A percentile compares a stretch with the other conserved stretches of the same genome.
phyloP scores from a whole-genome alignment of 148 eudicot species.

The Diospyros lotus region DNA sequence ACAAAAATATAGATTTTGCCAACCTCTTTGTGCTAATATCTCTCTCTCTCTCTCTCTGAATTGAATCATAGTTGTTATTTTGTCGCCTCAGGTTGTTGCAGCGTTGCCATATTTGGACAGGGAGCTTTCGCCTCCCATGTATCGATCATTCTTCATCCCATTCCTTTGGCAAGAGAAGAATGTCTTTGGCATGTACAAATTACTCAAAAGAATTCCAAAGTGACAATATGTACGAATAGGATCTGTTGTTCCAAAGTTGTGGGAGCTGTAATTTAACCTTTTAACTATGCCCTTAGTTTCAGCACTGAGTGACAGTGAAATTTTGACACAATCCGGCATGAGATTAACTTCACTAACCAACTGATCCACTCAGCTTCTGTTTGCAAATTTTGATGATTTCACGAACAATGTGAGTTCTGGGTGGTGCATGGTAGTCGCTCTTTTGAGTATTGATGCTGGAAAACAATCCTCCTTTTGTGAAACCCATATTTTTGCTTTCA shows the following conservation, averaged over 20 bases:
- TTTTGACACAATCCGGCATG: neutral
- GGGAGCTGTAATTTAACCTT: neutral
- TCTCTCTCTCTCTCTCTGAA: neutral
- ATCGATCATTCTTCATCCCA: conserved; percentile 90
- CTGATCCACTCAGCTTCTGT: neutral
- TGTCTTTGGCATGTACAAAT: conserved; percentile 78
- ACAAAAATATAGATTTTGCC: too few relatives aligned
- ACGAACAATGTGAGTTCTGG: too few relatives aligned
- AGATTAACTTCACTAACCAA: neutral
- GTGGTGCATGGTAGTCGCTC: too few relatives aligned
- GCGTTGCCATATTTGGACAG: conserved; percentile 85
- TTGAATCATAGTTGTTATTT: neutral
- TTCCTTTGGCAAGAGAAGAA: conserved; percentile 74
- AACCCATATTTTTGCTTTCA: too few relatives aligned
- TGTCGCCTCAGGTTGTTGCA: conserved; percentile 54
- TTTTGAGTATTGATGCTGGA: too few relatives aligned
- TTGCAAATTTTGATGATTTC: neutral
- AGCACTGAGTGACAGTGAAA: too few relatives aligned
- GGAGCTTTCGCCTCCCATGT: conserved; percentile 65
- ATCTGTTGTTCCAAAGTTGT: neutral
- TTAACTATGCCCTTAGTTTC: neutral
- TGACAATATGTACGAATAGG: conserved; percentile 5
- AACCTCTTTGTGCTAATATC: conserved; percentile 9
- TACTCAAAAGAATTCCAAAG: conserved; percentile 61
- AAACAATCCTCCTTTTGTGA: too few relatives aligned